Evolutionary conservation across 2,329 filamentous ascomycete genomes (phyloP).

Genomic region (Colletotrichum lindemuthianum): DNA sequence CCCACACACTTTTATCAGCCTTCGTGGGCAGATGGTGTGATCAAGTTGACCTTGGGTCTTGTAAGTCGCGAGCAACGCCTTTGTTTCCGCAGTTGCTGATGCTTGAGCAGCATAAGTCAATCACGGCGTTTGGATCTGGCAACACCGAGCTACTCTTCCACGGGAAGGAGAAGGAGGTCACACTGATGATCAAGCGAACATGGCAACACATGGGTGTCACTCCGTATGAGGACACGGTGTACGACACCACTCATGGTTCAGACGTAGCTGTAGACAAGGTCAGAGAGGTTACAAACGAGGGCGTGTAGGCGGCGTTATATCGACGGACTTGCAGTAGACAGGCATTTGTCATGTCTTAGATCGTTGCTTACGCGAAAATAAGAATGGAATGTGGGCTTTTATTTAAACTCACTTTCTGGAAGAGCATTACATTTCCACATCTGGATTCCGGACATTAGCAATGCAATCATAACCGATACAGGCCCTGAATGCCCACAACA

Average conservation of each 20-base stretch:
- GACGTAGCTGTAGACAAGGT: conserved; percentile 7
- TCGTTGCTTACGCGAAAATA: no score
- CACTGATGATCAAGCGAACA: conserved; percentile 53
- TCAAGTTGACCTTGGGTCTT: conserved; percentile 64
- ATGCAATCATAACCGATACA: no score
- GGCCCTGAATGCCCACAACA: no score
- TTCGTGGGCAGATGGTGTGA: conserved; percentile 58
- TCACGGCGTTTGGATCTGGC: conserved; percentile 55
- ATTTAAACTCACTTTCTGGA: no score
- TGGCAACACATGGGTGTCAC: conserved; percentile 57
- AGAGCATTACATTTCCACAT: no score
- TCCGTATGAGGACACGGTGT: conserved; percentile 53
- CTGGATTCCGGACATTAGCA: no score
- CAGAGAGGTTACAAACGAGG: conserved; percentile 10
- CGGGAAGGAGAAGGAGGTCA: conserved; percentile 53
- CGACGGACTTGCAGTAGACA: no score
- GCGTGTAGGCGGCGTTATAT: neutral
- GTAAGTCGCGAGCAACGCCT: conserved; percentile 46
- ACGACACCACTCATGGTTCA: neutral
- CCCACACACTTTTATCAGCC: conserved; percentile 53
- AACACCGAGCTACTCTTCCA: conserved; percentile 54
- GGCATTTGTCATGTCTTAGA: no score
- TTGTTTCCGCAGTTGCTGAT: conserved; percentile 7
- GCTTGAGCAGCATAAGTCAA: conserved; percentile 52
- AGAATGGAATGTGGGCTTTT: no score